Conservation (phyloP, 257 asterid species). For the Voacanga thouarsii region DNA sequence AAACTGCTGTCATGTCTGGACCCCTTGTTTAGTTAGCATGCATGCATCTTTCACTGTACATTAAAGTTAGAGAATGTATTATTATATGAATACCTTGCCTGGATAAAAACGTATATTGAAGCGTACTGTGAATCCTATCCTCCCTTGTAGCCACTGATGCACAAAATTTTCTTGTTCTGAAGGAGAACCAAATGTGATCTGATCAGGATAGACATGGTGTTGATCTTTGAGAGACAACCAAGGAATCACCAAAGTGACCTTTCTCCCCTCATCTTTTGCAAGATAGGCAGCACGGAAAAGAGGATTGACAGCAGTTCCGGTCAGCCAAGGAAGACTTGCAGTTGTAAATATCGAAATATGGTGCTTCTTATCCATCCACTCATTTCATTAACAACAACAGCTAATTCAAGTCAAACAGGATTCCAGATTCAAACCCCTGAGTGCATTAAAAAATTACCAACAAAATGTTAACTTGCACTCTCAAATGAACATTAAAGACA, state of each 20-base stretch:
- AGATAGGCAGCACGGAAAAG: conserved; percentile 94
- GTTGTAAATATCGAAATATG: conserved; percentile 88
- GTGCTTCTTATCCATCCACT: conserved; percentile 29
- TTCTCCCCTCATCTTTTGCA: conserved; percentile 54
- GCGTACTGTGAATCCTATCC: conserved; percentile 58
- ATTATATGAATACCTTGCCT: conserved; percentile 50
- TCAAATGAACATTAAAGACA: background rate
- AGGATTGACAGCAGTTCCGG: conserved; percentile 98
- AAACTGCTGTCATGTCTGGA: background rate
- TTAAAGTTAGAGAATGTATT: background rate
- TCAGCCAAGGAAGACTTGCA: conserved; percentile 98
- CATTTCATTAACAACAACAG: background rate
- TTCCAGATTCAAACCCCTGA: conserved; percentile 1
- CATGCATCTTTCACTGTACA: background rate
- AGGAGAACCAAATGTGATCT: conserved; percentile 64
- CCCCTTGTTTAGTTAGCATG: background rate
- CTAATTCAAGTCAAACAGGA: background rate
- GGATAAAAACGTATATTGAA: conserved; percentile 76
- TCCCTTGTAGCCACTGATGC: conserved; percentile 80
- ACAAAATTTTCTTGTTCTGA: conserved; percentile 78
- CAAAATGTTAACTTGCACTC: background rate
- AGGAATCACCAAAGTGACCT: conserved; percentile 86
- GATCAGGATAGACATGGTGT: conserved; percentile 70
- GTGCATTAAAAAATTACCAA: conserved; percentile 3
- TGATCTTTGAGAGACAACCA: conserved; percentile 86